A percentile compares a stretch with the other conserved stretches of the same genome.
Conservation (phyloP, 345 rosid genomes). For the Syzygium oleosum region DNA sequence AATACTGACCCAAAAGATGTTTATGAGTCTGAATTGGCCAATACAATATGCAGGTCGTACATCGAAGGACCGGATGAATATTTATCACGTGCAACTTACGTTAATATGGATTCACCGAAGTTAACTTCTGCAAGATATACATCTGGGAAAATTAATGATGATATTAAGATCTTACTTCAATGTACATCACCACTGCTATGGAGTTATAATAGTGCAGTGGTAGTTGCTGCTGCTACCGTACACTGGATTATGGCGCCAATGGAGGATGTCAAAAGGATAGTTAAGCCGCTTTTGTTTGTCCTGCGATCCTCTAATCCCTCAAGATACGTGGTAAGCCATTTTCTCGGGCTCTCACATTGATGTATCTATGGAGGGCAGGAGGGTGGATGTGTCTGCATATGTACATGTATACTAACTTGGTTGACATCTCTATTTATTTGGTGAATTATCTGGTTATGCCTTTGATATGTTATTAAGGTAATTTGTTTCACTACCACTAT, state of each 20-base stretch:
- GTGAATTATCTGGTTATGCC: neutral
- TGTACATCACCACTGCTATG: slow-evolving; percentile 90
- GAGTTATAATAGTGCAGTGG: slow-evolving; percentile 93
- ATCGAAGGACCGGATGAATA: slow-evolving; percentile 94
- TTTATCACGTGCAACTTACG: slow-evolving; percentile 48
- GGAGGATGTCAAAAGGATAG: slow-evolving; percentile 68
- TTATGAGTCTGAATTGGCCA: slow-evolving; percentile 34
- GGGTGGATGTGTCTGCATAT: neutral
- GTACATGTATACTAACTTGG: neutral
- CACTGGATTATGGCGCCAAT: slow-evolving; percentile 92
- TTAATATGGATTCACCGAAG: slow-evolving; percentile 20
- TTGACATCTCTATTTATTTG: neutral
- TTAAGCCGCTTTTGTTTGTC: slow-evolving; percentile 82
- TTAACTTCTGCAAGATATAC: slow-evolving; percentile 42
- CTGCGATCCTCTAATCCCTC: slow-evolving; percentile 82
- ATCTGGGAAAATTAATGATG: slow-evolving; percentile 56
- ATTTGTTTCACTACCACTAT: neutral
- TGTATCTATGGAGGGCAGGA: neutral
- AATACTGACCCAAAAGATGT: slow-evolving; percentile 12
- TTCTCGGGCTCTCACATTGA: neutral
- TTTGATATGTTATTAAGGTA: neutral
- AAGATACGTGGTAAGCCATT: slow-evolving; percentile 74
- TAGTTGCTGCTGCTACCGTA: slow-evolving; percentile 85
- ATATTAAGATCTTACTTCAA: slow-evolving; percentile 68
- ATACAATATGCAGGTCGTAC: slow-evolving; percentile 57